phyloP scores from a whole-genome alignment of 179 eudicot species.

The Camellia oleifera region DNA sequence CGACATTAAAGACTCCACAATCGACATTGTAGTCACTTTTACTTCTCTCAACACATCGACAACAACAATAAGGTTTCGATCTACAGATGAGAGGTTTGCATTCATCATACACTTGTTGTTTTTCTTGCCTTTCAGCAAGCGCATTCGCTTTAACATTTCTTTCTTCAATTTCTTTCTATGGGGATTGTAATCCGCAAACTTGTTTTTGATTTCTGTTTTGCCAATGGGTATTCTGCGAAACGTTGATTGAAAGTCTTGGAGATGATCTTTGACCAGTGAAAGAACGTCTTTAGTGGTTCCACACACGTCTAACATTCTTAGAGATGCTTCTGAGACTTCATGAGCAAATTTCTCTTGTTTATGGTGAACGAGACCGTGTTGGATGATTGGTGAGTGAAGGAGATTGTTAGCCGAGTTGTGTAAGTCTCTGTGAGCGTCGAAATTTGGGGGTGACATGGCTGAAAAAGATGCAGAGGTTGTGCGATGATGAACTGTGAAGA shows the following conservation, averaged over 20 bases:
- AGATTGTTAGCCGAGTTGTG: slow-evolving; percentile 19
- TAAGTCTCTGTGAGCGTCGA: slow-evolving; percentile 17
- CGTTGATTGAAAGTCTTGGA: slow-evolving; percentile 33
- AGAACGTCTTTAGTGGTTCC: slow-evolving; percentile 38
- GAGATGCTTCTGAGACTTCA: slow-evolving; percentile 35
- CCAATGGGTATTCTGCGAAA: slow-evolving; percentile 24
- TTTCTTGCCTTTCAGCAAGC: slow-evolving; percentile 38
- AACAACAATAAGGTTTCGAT: slow-evolving; percentile 42
- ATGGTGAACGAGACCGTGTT: slow-evolving; percentile 4
- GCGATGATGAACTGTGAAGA: not conserved
- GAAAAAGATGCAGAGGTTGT: not conserved
- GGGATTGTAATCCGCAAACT: slow-evolving; percentile 27
- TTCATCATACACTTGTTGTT: slow-evolving; percentile 17
- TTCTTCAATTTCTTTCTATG: slow-evolving; percentile 54
- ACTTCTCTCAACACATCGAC: slow-evolving; percentile 56
- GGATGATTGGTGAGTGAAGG: slow-evolving; percentile 8
- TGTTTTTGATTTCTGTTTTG: slow-evolving; percentile 29
- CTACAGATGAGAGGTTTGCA: slow-evolving; percentile 23
- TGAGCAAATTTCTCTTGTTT: slow-evolving; percentile 19
- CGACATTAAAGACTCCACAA: slow-evolving; percentile 43
- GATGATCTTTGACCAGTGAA: slow-evolving; percentile 30
- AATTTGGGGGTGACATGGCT: slow-evolving; percentile 19
- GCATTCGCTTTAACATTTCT: slow-evolving; percentile 39
- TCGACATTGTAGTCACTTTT: slow-evolving; percentile 40
- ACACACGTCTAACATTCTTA: slow-evolving; percentile 33